Percentiles rank a stretch among this genome's conserved stretches.
Conservation (phyloP, 768 basidiomycete species). For the Paxillus ammoniavirescens region DNA sequence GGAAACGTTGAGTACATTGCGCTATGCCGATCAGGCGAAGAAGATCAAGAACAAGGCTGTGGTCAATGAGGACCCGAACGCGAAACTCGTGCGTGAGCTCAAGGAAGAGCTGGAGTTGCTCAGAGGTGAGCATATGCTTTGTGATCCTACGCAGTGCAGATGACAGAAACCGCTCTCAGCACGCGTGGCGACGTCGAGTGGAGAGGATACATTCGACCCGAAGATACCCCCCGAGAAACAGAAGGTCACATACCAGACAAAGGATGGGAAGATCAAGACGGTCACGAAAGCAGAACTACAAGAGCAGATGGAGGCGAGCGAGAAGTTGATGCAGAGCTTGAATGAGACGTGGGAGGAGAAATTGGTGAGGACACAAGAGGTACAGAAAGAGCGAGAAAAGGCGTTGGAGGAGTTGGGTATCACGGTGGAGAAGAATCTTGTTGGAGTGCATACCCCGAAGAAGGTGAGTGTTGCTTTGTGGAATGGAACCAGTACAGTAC, state of each 20-base stretch:
- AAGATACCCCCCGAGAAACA: slow-evolving; percentile 91
- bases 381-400: slow-evolving; percentile 96
- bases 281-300: slow-evolving; percentile 97
- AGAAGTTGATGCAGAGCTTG: slow-evolving; percentile 90
- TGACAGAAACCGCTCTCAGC: slow-evolving; percentile 39
- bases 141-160: neutral
- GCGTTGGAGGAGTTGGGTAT: slow-evolving; percentile 97
- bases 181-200: slow-evolving; percentile 66
- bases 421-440: slow-evolving; percentile 92
- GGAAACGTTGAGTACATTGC: slow-evolving; percentile 92
- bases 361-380: slow-evolving; percentile 84
- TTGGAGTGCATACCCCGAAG: slow-evolving; percentile 98
- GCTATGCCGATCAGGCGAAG: slow-evolving; percentile 99
- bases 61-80: slow-evolving; percentile 99
- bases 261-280: slow-evolving; percentile 91
- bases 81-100: slow-evolving; percentile 96
- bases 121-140: slow-evolving; percentile 50
- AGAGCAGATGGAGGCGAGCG: slow-evolving; percentile 93
- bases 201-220: slow-evolving; percentile 82
- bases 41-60: slow-evolving; percentile 99
- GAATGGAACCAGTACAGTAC: slow-evolving; percentile 3
- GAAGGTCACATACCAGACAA: slow-evolving; percentile 90
- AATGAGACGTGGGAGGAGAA: slow-evolving; percentile 98
- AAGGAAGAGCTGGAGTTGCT: slow-evolving; percentile 97
- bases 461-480: slow-evolving; percentile 46